A percentile compares a stretch with the other conserved stretches of the same genome.
phyloP scores from a whole-genome alignment of 495 filamentous ascomycete species.

The Parachaetomium inaequale region DNA sequence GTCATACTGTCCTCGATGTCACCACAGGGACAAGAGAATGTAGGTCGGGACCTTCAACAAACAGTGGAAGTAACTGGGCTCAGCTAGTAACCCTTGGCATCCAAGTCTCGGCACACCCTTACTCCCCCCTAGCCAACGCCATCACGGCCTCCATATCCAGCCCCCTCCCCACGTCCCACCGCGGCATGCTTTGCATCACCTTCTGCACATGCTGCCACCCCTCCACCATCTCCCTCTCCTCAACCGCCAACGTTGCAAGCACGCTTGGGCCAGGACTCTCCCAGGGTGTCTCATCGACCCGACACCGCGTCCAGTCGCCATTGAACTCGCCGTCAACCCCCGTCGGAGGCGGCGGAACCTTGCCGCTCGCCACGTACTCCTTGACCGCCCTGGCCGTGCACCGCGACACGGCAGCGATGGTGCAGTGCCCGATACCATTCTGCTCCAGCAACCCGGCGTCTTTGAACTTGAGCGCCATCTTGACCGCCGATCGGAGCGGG shows the following conservation, averaged over 20 bases:
- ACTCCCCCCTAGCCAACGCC: not conserved
- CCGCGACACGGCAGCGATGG: slow-evolving; percentile 34
- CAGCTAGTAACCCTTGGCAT: too few relatives aligned
- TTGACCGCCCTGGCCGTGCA: slow-evolving; percentile 40
- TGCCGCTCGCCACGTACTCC: slow-evolving; percentile 40
- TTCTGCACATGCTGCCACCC: not conserved
- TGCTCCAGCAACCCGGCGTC: slow-evolving; percentile 47
- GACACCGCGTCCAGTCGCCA: slow-evolving; percentile 41
- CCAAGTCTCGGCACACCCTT: too few relatives aligned
- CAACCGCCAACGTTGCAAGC: not conserved
- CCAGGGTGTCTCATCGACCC: slow-evolving; percentile 39
- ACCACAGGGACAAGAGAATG: too few relatives aligned
- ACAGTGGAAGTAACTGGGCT: too few relatives aligned
- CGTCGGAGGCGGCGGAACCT: slow-evolving; percentile 38
- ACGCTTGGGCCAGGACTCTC: not conserved
- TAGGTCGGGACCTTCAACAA: too few relatives aligned
- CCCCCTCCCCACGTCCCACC: not conserved
- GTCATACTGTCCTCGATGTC: too few relatives aligned
- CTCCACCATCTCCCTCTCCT: slow-evolving; percentile 4
- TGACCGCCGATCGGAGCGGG: slow-evolving; percentile 47
- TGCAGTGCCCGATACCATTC: slow-evolving; percentile 44
- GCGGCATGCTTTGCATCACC: not conserved
- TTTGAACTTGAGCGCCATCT: slow-evolving; percentile 48
- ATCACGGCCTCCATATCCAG: not conserved
- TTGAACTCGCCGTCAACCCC: slow-evolving; percentile 26